Evolutionary conservation across 2,329 filamentous ascomycete genomes (phyloP).

Genomic region (Ophiostoma australiae): DNA sequence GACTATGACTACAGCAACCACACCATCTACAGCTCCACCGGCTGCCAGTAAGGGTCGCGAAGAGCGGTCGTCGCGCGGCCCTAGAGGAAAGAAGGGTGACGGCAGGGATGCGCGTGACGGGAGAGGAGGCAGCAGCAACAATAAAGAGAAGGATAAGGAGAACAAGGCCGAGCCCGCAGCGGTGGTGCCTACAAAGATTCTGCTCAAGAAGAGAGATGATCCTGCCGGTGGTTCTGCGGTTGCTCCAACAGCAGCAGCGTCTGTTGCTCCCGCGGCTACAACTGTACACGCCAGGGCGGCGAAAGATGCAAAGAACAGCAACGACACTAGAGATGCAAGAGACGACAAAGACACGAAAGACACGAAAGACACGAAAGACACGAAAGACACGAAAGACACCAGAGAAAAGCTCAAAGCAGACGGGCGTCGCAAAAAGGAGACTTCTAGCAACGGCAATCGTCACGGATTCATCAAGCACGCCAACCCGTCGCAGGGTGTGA

Average conservation of each 20-base stretch:
- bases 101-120: slow-evolving; percentile 23
- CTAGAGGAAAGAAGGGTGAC: slow-evolving; percentile 28
- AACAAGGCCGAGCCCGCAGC: neutral
- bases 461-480: slow-evolving; percentile 77
- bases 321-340: too few species aligned
- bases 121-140: slow-evolving; percentile 1
- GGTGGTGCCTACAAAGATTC: slow-evolving; percentile 32
- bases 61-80: slow-evolving; percentile 23
- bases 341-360: neutral
- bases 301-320: neutral
- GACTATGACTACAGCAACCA: neutral
- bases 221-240: slow-evolving; percentile 25
- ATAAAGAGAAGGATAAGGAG: neutral
- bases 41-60: slow-evolving; percentile 19
- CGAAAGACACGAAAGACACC: neutral
- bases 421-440: slow-evolving; percentile 17
- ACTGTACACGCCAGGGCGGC: neutral
- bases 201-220: slow-evolving; percentile 40
- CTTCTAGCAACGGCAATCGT: slow-evolving; percentile 45
- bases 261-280: neutral
- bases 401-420: neutral
- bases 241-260: slow-evolving; percentile 25
- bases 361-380: neutral
- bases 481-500: slow-evolving; percentile 87
- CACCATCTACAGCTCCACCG: neutral